phyloP scores from a whole-genome alignment of 306 rosid genomes.

The Phaseolus lunatus region DNA sequence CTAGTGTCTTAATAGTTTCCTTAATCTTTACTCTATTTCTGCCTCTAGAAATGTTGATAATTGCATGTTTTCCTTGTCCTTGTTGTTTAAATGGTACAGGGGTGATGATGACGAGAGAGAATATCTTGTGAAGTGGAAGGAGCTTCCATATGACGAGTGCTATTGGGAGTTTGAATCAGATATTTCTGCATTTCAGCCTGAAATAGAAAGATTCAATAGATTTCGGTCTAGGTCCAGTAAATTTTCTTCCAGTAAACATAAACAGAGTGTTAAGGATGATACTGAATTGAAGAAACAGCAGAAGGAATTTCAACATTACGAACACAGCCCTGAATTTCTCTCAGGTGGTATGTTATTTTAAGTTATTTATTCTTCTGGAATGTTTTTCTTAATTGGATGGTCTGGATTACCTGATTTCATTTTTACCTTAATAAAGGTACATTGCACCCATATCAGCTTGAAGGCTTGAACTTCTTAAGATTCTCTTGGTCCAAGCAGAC shows the following conservation, averaged over 20 bases:
- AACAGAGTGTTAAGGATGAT: slow-evolving; percentile 60
- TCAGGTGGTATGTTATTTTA: slow-evolving; percentile 66
- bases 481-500: slow-evolving; percentile 99
- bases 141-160: slow-evolving; percentile 93
- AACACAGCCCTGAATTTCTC: slow-evolving; percentile 85
- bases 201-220: slow-evolving; percentile 82
- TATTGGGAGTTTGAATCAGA: slow-evolving; percentile 93
- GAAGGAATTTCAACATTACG: slow-evolving; percentile 94
- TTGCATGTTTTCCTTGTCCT: slow-evolving; percentile 42
- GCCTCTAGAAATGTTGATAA: neutral
- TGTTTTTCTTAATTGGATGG: slow-evolving; percentile 36
- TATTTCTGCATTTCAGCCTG: slow-evolving; percentile 92
- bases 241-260: slow-evolving; percentile 67
- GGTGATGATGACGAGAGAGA: slow-evolving; percentile 77
- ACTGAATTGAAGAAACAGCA: slow-evolving; percentile 69
- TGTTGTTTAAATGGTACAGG: slow-evolving; percentile 62
- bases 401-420: slow-evolving; percentile 42
- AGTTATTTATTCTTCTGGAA: slow-evolving; percentile 35
- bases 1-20: slow-evolving; percentile 19
- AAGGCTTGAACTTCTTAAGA: slow-evolving; percentile 95
- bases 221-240: slow-evolving; percentile 74
- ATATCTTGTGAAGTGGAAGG: slow-evolving; percentile 96
- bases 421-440: slow-evolving; percentile 66
- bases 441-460: slow-evolving; percentile 98
- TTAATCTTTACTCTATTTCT: slow-evolving; percentile 12